Evolutionary conservation across 495 filamentous ascomycete species (phyloP), one percentile per base, ranked within the genome.

Genomic region (Apodospora peruviana): DNA sequence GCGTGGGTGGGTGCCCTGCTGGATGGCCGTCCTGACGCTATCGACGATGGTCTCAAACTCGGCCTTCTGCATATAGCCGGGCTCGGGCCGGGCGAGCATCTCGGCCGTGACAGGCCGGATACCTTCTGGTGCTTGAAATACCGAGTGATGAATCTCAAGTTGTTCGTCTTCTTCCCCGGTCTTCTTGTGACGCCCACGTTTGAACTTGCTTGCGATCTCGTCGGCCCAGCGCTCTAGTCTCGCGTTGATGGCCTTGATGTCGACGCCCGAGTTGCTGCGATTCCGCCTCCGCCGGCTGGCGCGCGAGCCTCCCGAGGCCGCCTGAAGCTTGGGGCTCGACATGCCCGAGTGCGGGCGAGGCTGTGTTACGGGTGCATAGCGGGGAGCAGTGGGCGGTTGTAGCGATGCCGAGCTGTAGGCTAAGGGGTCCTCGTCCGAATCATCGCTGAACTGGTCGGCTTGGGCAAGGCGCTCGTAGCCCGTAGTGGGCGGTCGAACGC

Each of bases 191-290:
- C 80, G 82, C 48, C 78, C 73, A 57, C 90, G 88, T 72, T 95
- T 97, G 79, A 98, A 97, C 58, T 94, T 94, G 55, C 86, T 87
- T 23, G 94, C 91, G 58, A 99, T 97, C 71, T 99, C 91, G 55
- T 96, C 91, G 35, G 94, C 94, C 93, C 93, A 99, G 56, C 87
- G 76, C 65, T 99, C 93, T 17, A 99, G 74, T 40, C 93, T 82
- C 47, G 93, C 91, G 69, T 99, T 99, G 66, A 99, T 96, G 51
- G 91, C 93, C 67, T 97, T 97, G 58, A 99, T 91, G 64, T 99
- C 93, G 10, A 97, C 93, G 4, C 89, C 91, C 23, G 89, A 90
- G 48, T 82, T 87, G 61, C 89, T 95, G 50, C 90, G 85, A 53
- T 84, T 75, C 36, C 73, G 71, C 42, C 80, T 79, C 27, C 68